These are phyloP conservation scores for Trichophyton schoenleinii DNA, from an alignment of 2,329 filamentous ascomycete genomes.

Conservation along the genomic window DNA sequence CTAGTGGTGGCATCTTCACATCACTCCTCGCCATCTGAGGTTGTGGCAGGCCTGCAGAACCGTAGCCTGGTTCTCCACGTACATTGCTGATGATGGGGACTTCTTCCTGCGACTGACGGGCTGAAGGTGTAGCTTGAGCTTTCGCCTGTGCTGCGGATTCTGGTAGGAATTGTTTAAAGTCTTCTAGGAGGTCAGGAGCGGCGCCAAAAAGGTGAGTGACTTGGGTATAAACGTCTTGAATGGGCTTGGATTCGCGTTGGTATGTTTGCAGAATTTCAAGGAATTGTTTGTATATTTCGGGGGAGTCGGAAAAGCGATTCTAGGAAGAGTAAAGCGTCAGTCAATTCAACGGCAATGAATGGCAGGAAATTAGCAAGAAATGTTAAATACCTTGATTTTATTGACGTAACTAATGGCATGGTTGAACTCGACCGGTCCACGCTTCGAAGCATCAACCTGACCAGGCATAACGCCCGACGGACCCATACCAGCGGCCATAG, in stretches of 20 bases:
- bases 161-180: conserved; percentile 96
- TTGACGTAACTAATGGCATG: conserved; percentile 99
- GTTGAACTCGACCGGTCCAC: conserved; percentile 95
- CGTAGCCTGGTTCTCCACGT: conserved; percentile 40
- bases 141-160: conserved; percentile 67
- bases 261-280: conserved; percentile 97
- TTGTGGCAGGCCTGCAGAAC: conserved; percentile 30
- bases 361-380: neutral
- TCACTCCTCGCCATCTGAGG: conserved; percentile 41
- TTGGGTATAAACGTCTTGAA: conserved; percentile 95
- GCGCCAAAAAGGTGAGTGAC: conserved; percentile 89
- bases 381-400: conserved; percentile 76
- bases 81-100: conserved; percentile 54
- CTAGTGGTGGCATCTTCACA: conserved; percentile 74
- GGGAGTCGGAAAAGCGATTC: conserved; percentile 94
- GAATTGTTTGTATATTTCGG: conserved; percentile 98
- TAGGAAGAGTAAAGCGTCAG: conserved; percentile 25
- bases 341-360: neutral
- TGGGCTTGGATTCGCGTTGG: conserved; percentile 93
- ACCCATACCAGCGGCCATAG: conserved; percentile 50
- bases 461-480: conserved; percentile 41
- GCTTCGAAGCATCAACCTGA: conserved; percentile 57
- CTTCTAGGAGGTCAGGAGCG: conserved; percentile 86
- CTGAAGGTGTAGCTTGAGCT: conserved; percentile 44
- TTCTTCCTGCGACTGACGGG: conserved; percentile 54